Conservation (phyloP, 805 yeast species). For the Yamadazyma paraphyllophila region DNA sequence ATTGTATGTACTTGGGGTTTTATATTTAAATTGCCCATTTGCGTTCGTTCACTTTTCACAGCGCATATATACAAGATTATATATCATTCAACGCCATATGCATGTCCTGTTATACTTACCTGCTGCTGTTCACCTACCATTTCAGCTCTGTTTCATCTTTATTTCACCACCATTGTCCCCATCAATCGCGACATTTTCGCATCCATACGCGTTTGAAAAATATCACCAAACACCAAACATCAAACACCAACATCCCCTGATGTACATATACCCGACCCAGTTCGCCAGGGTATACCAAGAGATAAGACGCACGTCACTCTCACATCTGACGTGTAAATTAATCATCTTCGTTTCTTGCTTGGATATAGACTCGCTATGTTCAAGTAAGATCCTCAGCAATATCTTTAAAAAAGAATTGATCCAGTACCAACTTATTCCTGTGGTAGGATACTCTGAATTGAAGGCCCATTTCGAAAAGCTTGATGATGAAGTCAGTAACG, state of each 20-base stretch:
- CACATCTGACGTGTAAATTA: slow-evolving; percentile 90
- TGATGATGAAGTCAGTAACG: slow-evolving; percentile 73
- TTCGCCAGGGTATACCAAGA: slow-evolving; percentile 66
- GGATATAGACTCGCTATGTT: slow-evolving; percentile 88
- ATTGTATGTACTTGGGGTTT: too few species aligned
- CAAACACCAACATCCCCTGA: slow-evolving; percentile 22
- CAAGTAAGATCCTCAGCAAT: slow-evolving; percentile 70
- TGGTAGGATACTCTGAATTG: slow-evolving; percentile 85
- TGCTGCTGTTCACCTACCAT: not conserved
- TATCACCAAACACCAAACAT: not conserved
- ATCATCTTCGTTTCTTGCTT: slow-evolving; percentile 87
- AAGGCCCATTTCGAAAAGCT: slow-evolving; percentile 58
- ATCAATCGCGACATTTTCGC: slow-evolving; percentile 3
- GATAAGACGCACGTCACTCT: slow-evolving; percentile 67
- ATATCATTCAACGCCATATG: too few species aligned
- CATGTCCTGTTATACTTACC: not conserved
- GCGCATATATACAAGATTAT: too few species aligned
- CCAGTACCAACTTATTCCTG: slow-evolving; percentile 86
- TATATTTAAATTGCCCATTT: not conserved
- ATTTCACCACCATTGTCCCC: not conserved
- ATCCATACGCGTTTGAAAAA: slow-evolving; percentile 6
- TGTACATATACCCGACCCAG: slow-evolving; percentile 75
- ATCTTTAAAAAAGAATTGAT: slow-evolving; percentile 77
- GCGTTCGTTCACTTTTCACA: too few species aligned
- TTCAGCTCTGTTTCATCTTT: not conserved